Conservation (phyloP, 768 basidiomycete species). For the Russula earlei region DNA sequence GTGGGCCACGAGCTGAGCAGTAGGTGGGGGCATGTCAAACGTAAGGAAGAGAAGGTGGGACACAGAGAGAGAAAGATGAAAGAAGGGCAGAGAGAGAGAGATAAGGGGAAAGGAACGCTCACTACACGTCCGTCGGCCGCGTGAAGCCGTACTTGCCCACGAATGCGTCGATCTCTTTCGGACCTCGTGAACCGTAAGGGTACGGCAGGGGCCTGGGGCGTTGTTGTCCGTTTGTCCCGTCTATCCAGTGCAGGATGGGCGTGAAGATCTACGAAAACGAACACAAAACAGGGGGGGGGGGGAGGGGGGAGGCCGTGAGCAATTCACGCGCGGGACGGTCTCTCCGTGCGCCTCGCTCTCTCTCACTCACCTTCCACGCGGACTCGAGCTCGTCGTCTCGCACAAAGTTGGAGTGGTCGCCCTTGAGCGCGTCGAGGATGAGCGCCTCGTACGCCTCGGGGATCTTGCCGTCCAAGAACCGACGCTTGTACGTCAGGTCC, state of each 20-base stretch:
- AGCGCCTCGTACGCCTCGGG: constrained; percentile 96
- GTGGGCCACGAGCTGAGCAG: constrained; percentile 58
- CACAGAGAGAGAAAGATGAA: neutral
- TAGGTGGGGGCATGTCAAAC: neutral
- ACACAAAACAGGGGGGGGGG: neutral
- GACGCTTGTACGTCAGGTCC: constrained; percentile 95
- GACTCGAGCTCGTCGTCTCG: constrained; percentile 94
- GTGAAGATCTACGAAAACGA: constrained; percentile 66
- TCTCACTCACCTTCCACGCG: constrained; percentile 77
- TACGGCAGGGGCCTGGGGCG: constrained; percentile 69
- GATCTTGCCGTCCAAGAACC: constrained; percentile 84
- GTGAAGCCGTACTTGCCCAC: constrained; percentile 69
- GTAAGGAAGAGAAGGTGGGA: too few species aligned
- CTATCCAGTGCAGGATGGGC: constrained; percentile 93
- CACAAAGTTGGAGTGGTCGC: constrained; percentile 99
- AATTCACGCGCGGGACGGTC: too few species aligned
- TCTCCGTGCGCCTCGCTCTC: too few species aligned
- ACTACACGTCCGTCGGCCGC: constrained; percentile 64
- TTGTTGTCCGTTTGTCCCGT: constrained; percentile 53
- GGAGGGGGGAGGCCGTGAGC: neutral
- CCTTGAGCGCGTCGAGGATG: constrained; percentile 90
- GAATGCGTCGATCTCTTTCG: constrained; percentile 71
- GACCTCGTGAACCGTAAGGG: constrained; percentile 94
- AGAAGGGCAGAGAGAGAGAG: neutral
- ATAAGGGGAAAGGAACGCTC: constrained; percentile 25